Evolutionary conservation across 2,329 filamentous ascomycete species (phyloP), one percentile per base, ranked within the genome.

Genomic region (Geosmithia flava): DNA sequence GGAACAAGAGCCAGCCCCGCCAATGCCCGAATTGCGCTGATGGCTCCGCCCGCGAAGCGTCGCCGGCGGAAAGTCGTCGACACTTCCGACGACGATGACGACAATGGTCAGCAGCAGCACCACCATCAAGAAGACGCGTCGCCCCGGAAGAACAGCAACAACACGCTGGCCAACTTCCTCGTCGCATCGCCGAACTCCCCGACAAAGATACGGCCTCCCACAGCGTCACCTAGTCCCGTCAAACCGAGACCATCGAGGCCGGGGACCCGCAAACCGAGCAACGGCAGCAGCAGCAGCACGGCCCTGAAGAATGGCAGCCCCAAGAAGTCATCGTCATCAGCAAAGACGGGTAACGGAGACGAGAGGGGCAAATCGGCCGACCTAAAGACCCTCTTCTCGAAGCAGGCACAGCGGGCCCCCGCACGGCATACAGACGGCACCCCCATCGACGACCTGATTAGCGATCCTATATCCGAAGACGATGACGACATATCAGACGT

Each of bases 401-500:
- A 71, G 46, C 80, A 83, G 58, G 72, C 72, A 7, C 74, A 80
- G 52, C 70, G 68, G 40, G 68, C 67, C 47, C 54, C 61, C 2
- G 11, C 33, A 13, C 33, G 33, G 33, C 33, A 37, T 16, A 37
- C 33, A 16, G 57, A 62, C n/a, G 56, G 53, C 37, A 49, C 58
- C 19, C 55, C 60, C 10, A 54, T 69, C 30, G 71, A 77, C 51
- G 74, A 78, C 51, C 71, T 76, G 39, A 63, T 69, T 46, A 74
- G 70, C 63, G 73, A 78, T 53, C 70, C 71, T 2, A 80, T 82
- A 55, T 81, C 78, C 30, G 78, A 79, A 47, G 75, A 80, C 47
- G 33, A 37, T 11, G 47, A 80, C 54, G 72, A 77, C 29, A 69
- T 80, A 33, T 68, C 67, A 5, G 71, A 75, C 30, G 63, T 69